phyloP scores from a whole-genome alignment of 2,329 filamentous ascomycete species.

The Talaromyces sp. region DNA sequence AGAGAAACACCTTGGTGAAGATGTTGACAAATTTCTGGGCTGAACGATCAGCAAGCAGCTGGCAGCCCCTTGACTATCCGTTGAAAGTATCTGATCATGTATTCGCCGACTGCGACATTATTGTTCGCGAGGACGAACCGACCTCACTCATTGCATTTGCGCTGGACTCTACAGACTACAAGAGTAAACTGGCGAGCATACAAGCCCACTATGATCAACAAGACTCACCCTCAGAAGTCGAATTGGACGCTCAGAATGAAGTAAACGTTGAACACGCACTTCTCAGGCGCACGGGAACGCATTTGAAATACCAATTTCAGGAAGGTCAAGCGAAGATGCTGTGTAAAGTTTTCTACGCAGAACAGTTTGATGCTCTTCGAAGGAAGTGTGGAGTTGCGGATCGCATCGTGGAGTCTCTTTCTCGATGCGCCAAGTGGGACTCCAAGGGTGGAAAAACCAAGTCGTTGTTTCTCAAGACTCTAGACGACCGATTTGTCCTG shows the following conservation, averaged over 20 bases:
- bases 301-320: constrained; percentile 92
- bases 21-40: constrained; percentile 98
- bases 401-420: constrained; percentile 90
- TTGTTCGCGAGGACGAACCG: constrained; percentile 94
- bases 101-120: constrained; percentile 93
- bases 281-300: constrained; percentile 76
- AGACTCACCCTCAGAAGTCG: constrained; percentile 21
- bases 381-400: constrained; percentile 90
- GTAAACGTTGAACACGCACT: constrained; percentile 79
- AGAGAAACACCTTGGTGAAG: constrained; percentile 89
- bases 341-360: constrained; percentile 97
- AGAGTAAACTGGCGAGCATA: constrained; percentile 62
- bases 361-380: constrained; percentile 92
- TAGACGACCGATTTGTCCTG: constrained; percentile 88
- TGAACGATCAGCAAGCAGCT: constrained; percentile 90
- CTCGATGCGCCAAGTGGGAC: constrained; percentile 94
- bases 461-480: constrained; percentile 91
- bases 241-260: constrained; percentile 50
- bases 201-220: constrained; percentile 29
- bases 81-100: constrained; percentile 85
- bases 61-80: constrained; percentile 88
- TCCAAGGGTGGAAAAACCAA: constrained; percentile 97
- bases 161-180: constrained; percentile 80
- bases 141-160: constrained; percentile 94
- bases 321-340: constrained; percentile 92